These are phyloP conservation scores for Fusarium xylarioides DNA, from an alignment of 2,329 filamentous ascomycete genomes.

Conservation along the genomic window DNA sequence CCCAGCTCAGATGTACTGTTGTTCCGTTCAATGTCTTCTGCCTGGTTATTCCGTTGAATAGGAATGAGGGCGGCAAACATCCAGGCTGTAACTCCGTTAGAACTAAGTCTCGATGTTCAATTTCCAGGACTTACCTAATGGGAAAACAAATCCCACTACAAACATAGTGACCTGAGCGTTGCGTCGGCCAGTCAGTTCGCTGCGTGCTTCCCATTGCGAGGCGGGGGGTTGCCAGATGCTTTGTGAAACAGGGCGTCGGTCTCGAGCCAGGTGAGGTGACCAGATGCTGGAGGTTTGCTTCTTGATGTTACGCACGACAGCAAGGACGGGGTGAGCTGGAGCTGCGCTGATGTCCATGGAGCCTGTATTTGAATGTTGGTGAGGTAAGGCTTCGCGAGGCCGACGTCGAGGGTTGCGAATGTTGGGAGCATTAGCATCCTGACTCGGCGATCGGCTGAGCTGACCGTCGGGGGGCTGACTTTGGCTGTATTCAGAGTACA, in stretches of 20 bases:
- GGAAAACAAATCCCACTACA: constrained; percentile 79
- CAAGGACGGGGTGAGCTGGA: constrained; percentile 42
- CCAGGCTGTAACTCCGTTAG: constrained; percentile 66
- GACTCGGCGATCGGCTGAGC: constrained; percentile 59
- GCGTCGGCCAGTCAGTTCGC: constrained; percentile 69
- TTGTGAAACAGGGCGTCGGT: constrained; percentile 65
- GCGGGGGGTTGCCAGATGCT: constrained; percentile 80
- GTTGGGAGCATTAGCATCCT: constrained; percentile 57
- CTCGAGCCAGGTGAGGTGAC: constrained; percentile 76
- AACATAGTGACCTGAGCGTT: constrained; percentile 82
- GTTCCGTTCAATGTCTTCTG: constrained; percentile 60
- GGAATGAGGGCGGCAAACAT: constrained; percentile 81
- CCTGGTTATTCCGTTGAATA: constrained; percentile 67
- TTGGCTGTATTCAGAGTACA: constrained; percentile 58
- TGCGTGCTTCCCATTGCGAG: constrained; percentile 69
- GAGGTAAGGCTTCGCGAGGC: constrained; percentile 47
- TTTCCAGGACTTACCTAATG: constrained; percentile 65
- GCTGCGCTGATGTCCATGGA: constrained; percentile 58
- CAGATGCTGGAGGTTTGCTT: constrained; percentile 71
- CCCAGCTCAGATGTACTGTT: constrained; percentile 53
- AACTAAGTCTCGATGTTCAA: background rate
- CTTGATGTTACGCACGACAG: constrained; percentile 45
- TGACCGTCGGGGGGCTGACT: constrained; percentile 58
- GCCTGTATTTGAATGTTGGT: constrained; percentile 29
- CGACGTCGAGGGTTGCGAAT: constrained; percentile 59